phyloP scores from a whole-genome alignment of 2,329 filamentous ascomycete species.

The Grosmannia huntii region DNA sequence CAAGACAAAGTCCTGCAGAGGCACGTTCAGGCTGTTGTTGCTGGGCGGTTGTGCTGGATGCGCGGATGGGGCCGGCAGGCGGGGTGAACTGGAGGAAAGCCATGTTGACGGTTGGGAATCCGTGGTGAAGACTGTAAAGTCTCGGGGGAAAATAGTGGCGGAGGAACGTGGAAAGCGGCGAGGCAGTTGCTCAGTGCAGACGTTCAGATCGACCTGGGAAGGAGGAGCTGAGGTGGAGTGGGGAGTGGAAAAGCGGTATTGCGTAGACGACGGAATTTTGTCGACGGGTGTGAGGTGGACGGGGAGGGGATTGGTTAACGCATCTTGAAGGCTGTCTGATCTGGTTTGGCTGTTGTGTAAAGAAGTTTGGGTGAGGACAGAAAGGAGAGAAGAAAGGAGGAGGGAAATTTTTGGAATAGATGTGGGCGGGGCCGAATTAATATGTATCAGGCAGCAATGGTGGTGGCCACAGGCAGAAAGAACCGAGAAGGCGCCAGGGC shows the following conservation, averaged over 20 bases:
- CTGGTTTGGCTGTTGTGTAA: conserved; percentile 15
- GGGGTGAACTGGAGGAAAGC: conserved; percentile 57
- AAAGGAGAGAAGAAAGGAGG: conserved; percentile 13
- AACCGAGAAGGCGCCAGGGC: not conserved
- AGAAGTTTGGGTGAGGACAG: conserved; percentile 21
- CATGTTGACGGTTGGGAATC: conserved; percentile 65
- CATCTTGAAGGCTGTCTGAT: conserved; percentile 34
- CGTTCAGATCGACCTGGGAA: conserved; percentile 54
- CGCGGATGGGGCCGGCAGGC: conserved; percentile 50
- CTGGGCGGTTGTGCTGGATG: conserved; percentile 38
- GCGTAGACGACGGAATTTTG: conserved; percentile 40
- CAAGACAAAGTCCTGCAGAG: conserved; percentile 66
- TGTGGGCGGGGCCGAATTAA: conserved; percentile 22
- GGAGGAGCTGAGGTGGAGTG: conserved; percentile 39
- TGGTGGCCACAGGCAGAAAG: conserved; percentile 6
- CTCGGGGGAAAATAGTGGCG: conserved; percentile 50
- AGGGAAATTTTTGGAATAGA: conserved; percentile 13
- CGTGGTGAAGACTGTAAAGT: conserved; percentile 70
- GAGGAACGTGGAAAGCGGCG: conserved; percentile 42
- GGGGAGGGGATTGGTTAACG: conserved; percentile 37
- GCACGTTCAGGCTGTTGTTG: conserved; percentile 28
- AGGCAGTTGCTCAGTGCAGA: conserved; percentile 44
- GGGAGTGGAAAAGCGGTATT: conserved; percentile 20
- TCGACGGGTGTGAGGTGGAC: conserved; percentile 23
- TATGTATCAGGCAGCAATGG: conserved; percentile 35